Evolutionary conservation across 768 basidiomycete species (phyloP), one percentile per base, ranked within the genome.

Genomic region (Leccinum uliginosum): DNA sequence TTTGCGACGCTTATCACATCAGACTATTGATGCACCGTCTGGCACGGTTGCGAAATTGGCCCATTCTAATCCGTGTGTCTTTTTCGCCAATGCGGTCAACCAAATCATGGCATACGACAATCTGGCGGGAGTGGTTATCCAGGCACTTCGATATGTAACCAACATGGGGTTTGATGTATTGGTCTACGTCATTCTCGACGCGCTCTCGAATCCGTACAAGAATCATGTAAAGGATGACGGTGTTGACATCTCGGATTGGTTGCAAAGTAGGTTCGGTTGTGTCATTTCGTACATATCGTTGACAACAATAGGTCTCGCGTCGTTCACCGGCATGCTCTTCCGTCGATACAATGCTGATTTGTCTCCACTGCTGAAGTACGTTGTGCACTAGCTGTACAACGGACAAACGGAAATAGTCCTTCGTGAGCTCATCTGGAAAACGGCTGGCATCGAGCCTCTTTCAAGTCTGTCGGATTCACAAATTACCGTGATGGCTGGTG

Each of bases 91-190:
- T 59, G 92, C 90, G 0, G 86, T 99, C 48, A 86, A 87, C 62
- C 97, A 98, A 72, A 89, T 98, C 56, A 93, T 93, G 87, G 87
- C 91, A 12, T 99, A 99, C 66, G 91, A 96, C 67, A 99, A 98
- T 71, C 74, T 97, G 53, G 92, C 91, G 10, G 81, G 80, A 43
- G 91, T 94, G 21, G 89, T 98, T 45, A 89, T 98, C 24, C 93
- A 93, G 63, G 89, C 89, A 17, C 78, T 93, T 62, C 79, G 90
- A 68, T 95, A 91, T 73, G 85, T 93, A 61, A 93, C 93, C 3
- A 87, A 87, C 59, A 88, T 99, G 81, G 92, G 92, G 8, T 98
- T 93, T 66, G 97, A 99, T 67, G 92, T 97, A 9, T 77, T 98
- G 11, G 85, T 92, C 17, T 98, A 87, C 67, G 78, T 91, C 53